Base-by-base conservation (phyloP, 2,329 filamentous ascomycete species). In the Didymella sp. region DNA sequence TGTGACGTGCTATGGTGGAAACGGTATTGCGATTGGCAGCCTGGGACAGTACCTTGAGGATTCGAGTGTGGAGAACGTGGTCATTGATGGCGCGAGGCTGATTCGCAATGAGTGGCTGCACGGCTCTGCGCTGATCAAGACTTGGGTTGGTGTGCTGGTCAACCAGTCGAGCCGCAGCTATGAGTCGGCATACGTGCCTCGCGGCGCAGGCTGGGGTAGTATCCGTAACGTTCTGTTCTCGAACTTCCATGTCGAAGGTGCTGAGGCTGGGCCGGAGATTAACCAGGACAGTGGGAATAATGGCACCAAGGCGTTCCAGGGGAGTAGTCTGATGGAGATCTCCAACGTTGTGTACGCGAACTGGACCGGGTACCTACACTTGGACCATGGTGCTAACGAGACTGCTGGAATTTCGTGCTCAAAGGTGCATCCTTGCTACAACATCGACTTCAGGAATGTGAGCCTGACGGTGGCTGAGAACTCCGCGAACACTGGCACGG, bases 201-300 rank as follows among this genome's bases (percentile, higher is more conserved):
- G 49, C 22, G 49, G 49, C 5, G 49, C 49, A 6, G 49, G 49
- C 6, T 51, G 40, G 49, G 49, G 49, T 3, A 35, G 30, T 19
- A 7, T 51, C 5, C 19, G 49, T 2, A 51, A 51, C 49, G n/a
- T 51, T 6, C 17, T 51, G 12, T 51, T 51, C 24, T 37, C 40
- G 4, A 44, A 51, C 31, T 51, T 51, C 17, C 41, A 44, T 25
- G 15, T 51, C 5, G 49, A 51, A 19, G 48, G 48, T n/a, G 48
- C 48, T 9, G 48, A 51, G 40, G 48, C 48, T 28, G 48, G 48
- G 12, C 48, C 48, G 6, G 48, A 51, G 37, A 51, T 51, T n/a
- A 51, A 51, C 21, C 49, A 51, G 13, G 31, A 51, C 19, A 51
- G 49, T n/a, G 49, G 49, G 6, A 51, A 51, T 8, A 44, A 51